These are phyloP conservation scores for Aspergillus hancockii DNA, from an alignment of 495 filamentous ascomycete genomes.

Conservation along the genomic window DNA sequence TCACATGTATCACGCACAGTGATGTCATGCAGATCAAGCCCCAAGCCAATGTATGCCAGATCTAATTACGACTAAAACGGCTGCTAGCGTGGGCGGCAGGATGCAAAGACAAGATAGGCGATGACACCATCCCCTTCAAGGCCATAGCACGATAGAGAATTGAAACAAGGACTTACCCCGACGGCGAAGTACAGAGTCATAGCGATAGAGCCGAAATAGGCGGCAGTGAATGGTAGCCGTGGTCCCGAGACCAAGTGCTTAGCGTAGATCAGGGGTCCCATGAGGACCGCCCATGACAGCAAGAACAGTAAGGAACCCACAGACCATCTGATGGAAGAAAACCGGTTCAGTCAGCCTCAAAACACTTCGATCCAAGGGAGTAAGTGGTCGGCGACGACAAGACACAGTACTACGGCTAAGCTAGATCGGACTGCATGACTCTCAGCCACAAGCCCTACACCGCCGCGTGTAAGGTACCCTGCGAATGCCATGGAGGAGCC, in stretches of 20 bases:
- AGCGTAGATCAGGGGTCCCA: constrained; percentile 81
- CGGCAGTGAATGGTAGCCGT: constrained; percentile 89
- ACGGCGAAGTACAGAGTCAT: constrained; percentile 90
- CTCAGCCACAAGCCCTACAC: constrained; percentile 21
- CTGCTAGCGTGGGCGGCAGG: not conserved
- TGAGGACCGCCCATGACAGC: constrained; percentile 88
- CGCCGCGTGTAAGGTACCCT: constrained; percentile 12
- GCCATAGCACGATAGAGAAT: constrained; percentile 15
- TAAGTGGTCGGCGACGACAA: not conserved
- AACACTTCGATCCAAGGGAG: constrained; percentile 9
- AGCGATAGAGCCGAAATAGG: constrained; percentile 93
- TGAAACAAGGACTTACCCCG: constrained; percentile 65
- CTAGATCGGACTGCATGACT: constrained; percentile 14
- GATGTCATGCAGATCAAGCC: constrained; percentile 5
- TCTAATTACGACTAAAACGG: not conserved
- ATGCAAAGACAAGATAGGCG: not conserved
- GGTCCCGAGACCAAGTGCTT: constrained; percentile 83
- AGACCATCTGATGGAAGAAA: constrained; percentile 71
- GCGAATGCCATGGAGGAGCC: constrained; percentile 4
- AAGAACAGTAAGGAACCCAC: constrained; percentile 89
- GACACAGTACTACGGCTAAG: constrained; percentile 9
- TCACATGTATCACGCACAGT: constrained; percentile 1
- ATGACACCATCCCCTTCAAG: constrained; percentile 6
- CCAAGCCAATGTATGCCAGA: not conserved
- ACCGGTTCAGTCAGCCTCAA: constrained; percentile 27